phyloP scores from a whole-genome alignment of 495 filamentous ascomycete species.

The Viridothelium virens region DNA sequence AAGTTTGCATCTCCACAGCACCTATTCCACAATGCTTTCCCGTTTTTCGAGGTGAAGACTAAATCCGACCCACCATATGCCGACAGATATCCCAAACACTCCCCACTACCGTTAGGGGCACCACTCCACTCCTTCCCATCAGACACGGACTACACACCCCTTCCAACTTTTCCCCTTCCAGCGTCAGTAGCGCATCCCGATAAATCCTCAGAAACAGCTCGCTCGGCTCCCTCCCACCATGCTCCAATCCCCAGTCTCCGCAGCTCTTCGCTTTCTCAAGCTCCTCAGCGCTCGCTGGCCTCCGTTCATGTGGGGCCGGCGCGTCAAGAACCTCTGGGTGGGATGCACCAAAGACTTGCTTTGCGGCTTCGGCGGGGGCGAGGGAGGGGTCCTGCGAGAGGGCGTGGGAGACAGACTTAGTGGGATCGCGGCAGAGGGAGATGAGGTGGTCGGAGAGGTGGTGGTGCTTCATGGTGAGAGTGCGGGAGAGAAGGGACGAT shows the following conservation, averaged over 20 bases:
- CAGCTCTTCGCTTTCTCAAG: constrained; percentile 49
- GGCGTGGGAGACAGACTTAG: constrained; percentile 49
- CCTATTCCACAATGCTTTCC: neutral
- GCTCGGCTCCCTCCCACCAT: constrained; percentile 46
- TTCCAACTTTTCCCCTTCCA: constrained; percentile 48
- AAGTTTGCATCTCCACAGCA: neutral
- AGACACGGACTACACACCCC: constrained; percentile 60
- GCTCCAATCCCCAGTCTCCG: constrained; percentile 54
- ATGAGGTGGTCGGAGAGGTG: constrained; percentile 42
- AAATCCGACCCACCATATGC: constrained; percentile 42
- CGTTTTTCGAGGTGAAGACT: neutral
- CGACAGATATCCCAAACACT: constrained; percentile 61
- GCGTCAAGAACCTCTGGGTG: constrained; percentile 19
- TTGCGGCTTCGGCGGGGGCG: constrained; percentile 46
- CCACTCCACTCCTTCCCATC: constrained; percentile 59
- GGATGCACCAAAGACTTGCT: constrained; percentile 44
- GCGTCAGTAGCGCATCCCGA: constrained; percentile 54
- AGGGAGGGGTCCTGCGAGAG: constrained; percentile 46
- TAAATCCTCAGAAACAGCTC: constrained; percentile 62
- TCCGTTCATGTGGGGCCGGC: constrained; percentile 21
- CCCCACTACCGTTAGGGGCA: constrained; percentile 63
- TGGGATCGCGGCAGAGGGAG: constrained; percentile 42
- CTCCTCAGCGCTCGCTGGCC: constrained; percentile 34
- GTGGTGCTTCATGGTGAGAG: constrained; percentile 18
- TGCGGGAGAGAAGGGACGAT: neutral